Evolutionary conservation across 2,329 filamentous ascomycete genomes (phyloP).

Genomic region (Ophiosphaerella herpotricha): DNA sequence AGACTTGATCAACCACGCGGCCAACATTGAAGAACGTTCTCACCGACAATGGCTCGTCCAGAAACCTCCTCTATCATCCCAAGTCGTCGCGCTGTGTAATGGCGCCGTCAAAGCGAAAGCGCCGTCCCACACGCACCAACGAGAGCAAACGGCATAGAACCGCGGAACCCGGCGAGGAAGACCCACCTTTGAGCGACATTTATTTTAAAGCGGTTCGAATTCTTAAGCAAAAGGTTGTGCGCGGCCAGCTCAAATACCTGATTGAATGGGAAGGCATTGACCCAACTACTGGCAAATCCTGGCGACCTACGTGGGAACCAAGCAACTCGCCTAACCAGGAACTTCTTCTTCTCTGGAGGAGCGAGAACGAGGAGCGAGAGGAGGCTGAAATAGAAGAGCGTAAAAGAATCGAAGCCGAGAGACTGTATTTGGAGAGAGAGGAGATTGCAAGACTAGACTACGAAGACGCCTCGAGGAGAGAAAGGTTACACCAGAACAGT

Average conservation of each 20-base stretch:
- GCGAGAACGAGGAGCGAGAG: constrained; percentile 4
- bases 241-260: constrained; percentile 48
- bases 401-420: too few relatives aligned
- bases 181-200: background rate
- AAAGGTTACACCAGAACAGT: background rate
- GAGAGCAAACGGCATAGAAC: constrained; percentile 22
- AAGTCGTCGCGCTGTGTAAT: constrained; percentile 32
- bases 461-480: too few relatives aligned
- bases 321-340: constrained; percentile 40
- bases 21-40: background rate
- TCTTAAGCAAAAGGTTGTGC: constrained; percentile 21
- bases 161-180: constrained; percentile 11
- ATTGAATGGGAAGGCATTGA: constrained; percentile 62
- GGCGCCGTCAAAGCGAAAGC: constrained; percentile 31
- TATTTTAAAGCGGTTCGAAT: constrained; percentile 21
- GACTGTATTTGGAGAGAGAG: too few relatives aligned
- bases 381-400: background rate
- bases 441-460: too few relatives aligned
- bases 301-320: constrained; percentile 58
- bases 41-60: constrained; percentile 27
- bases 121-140: constrained; percentile 11
- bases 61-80: background rate
- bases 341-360: constrained; percentile 40
- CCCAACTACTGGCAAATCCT: constrained; percentile 54
- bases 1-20: too few relatives aligned